These are phyloP conservation scores for Lachnellula suecica DNA, from an alignment of 2,329 filamentous ascomycete species.

Conservation along the genomic window DNA sequence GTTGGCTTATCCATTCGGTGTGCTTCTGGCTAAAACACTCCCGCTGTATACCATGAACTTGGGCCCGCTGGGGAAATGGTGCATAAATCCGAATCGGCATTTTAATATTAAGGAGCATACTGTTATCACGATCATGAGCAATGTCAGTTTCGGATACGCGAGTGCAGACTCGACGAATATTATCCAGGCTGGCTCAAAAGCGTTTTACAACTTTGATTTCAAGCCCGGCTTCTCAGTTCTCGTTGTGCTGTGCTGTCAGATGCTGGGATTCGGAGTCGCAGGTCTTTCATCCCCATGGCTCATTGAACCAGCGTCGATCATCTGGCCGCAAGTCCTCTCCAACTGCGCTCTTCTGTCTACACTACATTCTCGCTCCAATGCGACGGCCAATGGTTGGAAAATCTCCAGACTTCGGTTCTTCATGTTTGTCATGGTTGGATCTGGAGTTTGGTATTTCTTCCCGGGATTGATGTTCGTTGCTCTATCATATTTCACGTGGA, in stretches of 20 bases:
- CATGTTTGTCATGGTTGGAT: slow-evolving; percentile 38
- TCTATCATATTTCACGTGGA: slow-evolving; percentile 67
- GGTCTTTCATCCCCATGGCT: slow-evolving; percentile 58
- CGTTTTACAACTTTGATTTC: slow-evolving; percentile 43
- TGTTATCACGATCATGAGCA: slow-evolving; percentile 61
- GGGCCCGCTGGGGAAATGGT: slow-evolving; percentile 38
- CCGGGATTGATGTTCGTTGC: slow-evolving; percentile 64
- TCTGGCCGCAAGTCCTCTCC: slow-evolving; percentile 21
- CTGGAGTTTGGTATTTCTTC: slow-evolving; percentile 52
- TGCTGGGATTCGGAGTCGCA: slow-evolving; percentile 63
- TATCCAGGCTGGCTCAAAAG: slow-evolving; percentile 18
- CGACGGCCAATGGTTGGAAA: slow-evolving; percentile 57
- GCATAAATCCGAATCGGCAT: slow-evolving; percentile 61
- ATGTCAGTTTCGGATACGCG: slow-evolving; percentile 46
- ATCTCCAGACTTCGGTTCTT: slow-evolving; percentile 39
- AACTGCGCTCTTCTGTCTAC: slow-evolving; percentile 20
- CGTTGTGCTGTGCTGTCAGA: slow-evolving; percentile 58
- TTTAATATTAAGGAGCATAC: slow-evolving; percentile 71
- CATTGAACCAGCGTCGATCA: slow-evolving; percentile 41
- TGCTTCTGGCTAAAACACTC: slow-evolving; percentile 40
- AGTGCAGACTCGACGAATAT: slow-evolving; percentile 34
- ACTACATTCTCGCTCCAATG: slow-evolving; percentile 60
- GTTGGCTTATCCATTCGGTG: slow-evolving; percentile 20
- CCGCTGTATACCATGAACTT: slow-evolving; percentile 16
- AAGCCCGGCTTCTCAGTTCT: slow-evolving; percentile 59